A percentile compares a stretch with the other conserved stretches of the same genome.
phyloP scores from a whole-genome alignment of 306 rosid genomes.

The Castanopsis chinensis region DNA sequence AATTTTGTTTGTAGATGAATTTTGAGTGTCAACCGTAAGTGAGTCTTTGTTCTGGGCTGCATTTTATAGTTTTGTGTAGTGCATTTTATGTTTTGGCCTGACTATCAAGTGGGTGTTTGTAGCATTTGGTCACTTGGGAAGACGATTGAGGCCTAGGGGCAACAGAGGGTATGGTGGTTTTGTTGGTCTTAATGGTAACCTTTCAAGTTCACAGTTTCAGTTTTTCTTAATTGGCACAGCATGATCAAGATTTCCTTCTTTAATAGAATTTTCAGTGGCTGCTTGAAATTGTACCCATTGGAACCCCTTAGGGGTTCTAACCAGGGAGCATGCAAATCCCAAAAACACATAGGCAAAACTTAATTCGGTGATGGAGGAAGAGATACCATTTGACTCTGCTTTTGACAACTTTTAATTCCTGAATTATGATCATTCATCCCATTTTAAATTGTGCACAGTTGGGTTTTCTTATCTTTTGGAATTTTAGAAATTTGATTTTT shows the following conservation, averaged over 20 bases:
- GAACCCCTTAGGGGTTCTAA: no score
- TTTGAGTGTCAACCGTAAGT: background rate
- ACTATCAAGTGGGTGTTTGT: conserved; percentile 3
- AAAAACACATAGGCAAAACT: background rate
- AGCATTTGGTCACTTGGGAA: conserved; percentile 30
- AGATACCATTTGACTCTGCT: no score
- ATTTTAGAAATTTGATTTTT: background rate
- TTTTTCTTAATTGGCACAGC: background rate
- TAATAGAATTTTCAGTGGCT: background rate
- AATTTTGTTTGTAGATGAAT: no score
- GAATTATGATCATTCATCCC: background rate
- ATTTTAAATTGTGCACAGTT: background rate
- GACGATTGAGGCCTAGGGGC: conserved; percentile 30
- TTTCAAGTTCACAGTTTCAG: background rate
- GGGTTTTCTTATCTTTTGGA: background rate
- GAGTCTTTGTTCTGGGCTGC: background rate
- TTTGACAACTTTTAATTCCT: background rate
- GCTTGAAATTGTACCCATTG: background rate
- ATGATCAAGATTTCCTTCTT: background rate
- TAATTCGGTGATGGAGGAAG: background rate
- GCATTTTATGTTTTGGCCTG: conserved; percentile 11
- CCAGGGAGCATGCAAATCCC: no score
- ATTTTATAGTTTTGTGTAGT: background rate
- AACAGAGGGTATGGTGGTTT: conserved; percentile 28
- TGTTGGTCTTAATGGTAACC: conserved; percentile 40